These are phyloP conservation scores for Podospora anserina DNA, from an alignment of 495 filamentous ascomycete species.

Conservation along the genomic window DNA sequence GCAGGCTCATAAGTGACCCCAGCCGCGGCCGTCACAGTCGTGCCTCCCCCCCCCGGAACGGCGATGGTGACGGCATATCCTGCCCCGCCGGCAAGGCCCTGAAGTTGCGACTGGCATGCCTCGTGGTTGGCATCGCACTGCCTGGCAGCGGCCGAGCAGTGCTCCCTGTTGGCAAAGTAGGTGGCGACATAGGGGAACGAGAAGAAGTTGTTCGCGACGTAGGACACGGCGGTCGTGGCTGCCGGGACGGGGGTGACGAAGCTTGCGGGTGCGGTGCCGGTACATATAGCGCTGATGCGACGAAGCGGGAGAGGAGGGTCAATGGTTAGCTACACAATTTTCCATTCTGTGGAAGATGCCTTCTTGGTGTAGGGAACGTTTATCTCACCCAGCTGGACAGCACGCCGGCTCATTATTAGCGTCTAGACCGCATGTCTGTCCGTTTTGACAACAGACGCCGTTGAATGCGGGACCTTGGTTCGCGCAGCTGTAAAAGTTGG, in stretches of 20 bases:
- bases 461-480: conserved; percentile 37
- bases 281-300: conserved; percentile 41
- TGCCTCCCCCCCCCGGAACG: conserved; percentile 54
- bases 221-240: conserved; percentile 38
- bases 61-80: conserved; percentile 61
- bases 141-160: conserved; percentile 63
- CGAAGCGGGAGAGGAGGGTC: background rate
- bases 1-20: conserved; percentile 35
- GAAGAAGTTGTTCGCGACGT: conserved; percentile 56
- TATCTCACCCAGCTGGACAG: conserved; percentile 44
- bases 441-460: conserved; percentile 45
- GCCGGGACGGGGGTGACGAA: conserved; percentile 44
- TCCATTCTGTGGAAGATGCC: background rate
- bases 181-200: conserved; percentile 67
- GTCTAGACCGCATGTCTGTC: conserved; percentile 43
- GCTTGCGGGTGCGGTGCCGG: conserved; percentile 45
- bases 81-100: conserved; percentile 46
- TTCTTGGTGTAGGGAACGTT: background rate
- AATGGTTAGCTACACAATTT: background rate
- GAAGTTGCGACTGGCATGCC: conserved; percentile 59
- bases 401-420: conserved; percentile 43
- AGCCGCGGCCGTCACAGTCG: conserved; percentile 44
- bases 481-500: conserved; percentile 46
- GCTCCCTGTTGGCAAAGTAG: conserved; percentile 57
- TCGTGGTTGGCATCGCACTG: conserved; percentile 63